Base-by-base conservation (phyloP, 495 filamentous ascomycete species). In the Usnea hakonensis region DNA sequence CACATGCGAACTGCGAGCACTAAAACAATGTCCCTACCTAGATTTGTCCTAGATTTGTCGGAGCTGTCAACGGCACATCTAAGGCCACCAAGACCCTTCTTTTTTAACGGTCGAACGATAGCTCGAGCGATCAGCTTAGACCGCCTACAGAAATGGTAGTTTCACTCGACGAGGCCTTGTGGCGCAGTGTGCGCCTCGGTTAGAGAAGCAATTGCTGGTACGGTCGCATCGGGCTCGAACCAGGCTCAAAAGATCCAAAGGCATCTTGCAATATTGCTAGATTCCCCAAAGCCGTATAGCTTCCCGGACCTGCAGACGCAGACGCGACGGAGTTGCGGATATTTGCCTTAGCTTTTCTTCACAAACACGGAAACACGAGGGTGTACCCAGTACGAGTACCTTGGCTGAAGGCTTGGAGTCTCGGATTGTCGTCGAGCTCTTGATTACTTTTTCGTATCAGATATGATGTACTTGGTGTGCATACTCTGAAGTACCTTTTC, bases 271-370 rank as follows among this genome's bases (percentile, higher is more conserved):
- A 16, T n/a, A n/a, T 4, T 30, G 30, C 16, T 41, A 26, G 19
- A 62, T 7, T 10, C 38, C 36, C 28, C n/a, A 46, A n/a, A 52
- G 53, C 37, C 53, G 52, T 55, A 26, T 48, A 19, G 30, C 17
- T 41, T 17, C 19, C 52, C 36, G 52, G 26, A 56, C 53, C 53
- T 21, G 40, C 60, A 55, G 38, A 62, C 30, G 60, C 52, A 48
- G 38, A 62, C 40, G 52, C 38, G 60, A 43, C 60, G 60, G 60
- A 55, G 44, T 32, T 32, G 44, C 52, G 60, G 60, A 46, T 44
- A 17, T 26, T 17, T 46, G 19, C 44, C 53, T 50, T 53, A 50
- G 58, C 33, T 38, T 30, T 5, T 30, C 21, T 41, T 16, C 46
- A 54, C 58, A 61, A 41, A n/a, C n/a, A n/a, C n/a, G n/a, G n/a